These are phyloP conservation scores for Apiospora pterosperma DNA, from an alignment of 2,329 filamentous ascomycete genomes.

Conservation along the genomic window DNA sequence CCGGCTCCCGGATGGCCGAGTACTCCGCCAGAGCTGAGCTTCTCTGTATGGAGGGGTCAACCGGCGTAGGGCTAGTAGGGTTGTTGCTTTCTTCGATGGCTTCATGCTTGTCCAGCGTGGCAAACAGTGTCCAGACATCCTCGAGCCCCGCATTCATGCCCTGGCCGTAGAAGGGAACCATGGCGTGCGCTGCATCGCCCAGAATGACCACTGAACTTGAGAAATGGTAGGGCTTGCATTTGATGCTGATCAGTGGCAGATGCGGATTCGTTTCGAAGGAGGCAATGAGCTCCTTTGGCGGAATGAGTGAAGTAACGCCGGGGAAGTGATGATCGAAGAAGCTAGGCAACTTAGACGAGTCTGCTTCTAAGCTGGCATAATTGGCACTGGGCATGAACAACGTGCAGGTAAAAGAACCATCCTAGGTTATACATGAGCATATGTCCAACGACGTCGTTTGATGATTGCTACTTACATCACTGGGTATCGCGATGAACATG, in stretches of 20 bases:
- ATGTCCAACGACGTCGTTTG: neutral
- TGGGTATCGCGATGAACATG: slow-evolving; percentile 98
- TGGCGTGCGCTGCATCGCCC: slow-evolving; percentile 93
- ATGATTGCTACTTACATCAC: slow-evolving; percentile 41
- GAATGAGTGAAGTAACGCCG: slow-evolving; percentile 72
- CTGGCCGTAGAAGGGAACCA: slow-evolving; percentile 98
- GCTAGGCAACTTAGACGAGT: slow-evolving; percentile 54
- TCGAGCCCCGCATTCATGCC: slow-evolving; percentile 97
- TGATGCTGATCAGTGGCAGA: slow-evolving; percentile 88
- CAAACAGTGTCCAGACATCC: slow-evolving; percentile 86
- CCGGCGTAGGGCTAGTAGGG: slow-evolving; percentile 14
- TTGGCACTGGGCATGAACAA: slow-evolving; percentile 76
- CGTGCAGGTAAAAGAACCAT: slow-evolving; percentile 93
- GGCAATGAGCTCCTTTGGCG: slow-evolving; percentile 61
- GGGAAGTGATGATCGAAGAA: slow-evolving; percentile 88
- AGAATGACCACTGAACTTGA: slow-evolving; percentile 75
- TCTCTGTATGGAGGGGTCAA: slow-evolving; percentile 56
- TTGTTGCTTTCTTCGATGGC: slow-evolving; percentile 43
- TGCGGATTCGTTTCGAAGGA: slow-evolving; percentile 85
- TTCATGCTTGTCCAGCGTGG: slow-evolving; percentile 67
- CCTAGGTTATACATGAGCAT: slow-evolving; percentile 41
- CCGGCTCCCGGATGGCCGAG: slow-evolving; percentile 66
- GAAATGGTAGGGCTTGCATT: slow-evolving; percentile 86
- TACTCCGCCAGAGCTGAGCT: slow-evolving; percentile 75
- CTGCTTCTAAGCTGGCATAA: slow-evolving; percentile 64